A percentile compares a stretch with the other conserved stretches of the same genome.
These are phyloP conservation scores for Calonectria hawksworthii DNA, from an alignment of 2,329 filamentous ascomycete genomes.

Conservation along the genomic window DNA sequence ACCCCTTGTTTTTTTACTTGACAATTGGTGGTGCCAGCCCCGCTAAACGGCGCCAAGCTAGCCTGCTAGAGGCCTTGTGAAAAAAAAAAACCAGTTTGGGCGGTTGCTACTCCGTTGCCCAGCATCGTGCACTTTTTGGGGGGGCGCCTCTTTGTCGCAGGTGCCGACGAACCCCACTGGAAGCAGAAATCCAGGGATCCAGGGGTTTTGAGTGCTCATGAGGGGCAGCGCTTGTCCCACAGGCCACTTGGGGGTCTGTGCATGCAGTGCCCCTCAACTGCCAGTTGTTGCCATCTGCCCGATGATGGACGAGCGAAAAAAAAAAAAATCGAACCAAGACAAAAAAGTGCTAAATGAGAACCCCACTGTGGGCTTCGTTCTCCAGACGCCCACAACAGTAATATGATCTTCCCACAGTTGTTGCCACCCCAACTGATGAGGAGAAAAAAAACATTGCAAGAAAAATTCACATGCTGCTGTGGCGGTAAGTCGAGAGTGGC, in stretches of 20 bases:
- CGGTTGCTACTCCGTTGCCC: constrained; percentile 15
- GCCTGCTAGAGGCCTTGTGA: not conserved
- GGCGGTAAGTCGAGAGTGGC: not conserved
- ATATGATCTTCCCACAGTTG: not conserved
- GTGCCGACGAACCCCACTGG: constrained; percentile 30
- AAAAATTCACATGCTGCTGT: not conserved
- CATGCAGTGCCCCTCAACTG: not conserved
- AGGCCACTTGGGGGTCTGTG: not conserved
- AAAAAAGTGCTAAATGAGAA: constrained; percentile 7
- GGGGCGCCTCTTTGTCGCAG: constrained; percentile 14
- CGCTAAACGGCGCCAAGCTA: constrained; percentile 14
- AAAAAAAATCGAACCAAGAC: not conserved
- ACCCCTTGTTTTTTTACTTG: constrained; percentile 39
- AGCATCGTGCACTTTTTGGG: constrained; percentile 17
- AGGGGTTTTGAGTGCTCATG: constrained; percentile 24
- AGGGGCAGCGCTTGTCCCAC: not conserved
- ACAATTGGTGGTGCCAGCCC: constrained; percentile 10
- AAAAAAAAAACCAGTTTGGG: constrained; percentile 13
- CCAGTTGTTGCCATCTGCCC: not conserved
- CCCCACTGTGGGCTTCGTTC: constrained; percentile 10
- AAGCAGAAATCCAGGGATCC: constrained; percentile 33
- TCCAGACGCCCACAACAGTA: constrained; percentile 5
- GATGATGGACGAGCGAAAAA: not conserved
- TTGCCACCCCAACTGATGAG: not conserved
- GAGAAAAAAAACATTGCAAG: not conserved